These are phyloP conservation scores for Colletotrichum brevisporum DNA, from an alignment of 2,329 filamentous ascomycete genomes.

Conservation along the genomic window DNA sequence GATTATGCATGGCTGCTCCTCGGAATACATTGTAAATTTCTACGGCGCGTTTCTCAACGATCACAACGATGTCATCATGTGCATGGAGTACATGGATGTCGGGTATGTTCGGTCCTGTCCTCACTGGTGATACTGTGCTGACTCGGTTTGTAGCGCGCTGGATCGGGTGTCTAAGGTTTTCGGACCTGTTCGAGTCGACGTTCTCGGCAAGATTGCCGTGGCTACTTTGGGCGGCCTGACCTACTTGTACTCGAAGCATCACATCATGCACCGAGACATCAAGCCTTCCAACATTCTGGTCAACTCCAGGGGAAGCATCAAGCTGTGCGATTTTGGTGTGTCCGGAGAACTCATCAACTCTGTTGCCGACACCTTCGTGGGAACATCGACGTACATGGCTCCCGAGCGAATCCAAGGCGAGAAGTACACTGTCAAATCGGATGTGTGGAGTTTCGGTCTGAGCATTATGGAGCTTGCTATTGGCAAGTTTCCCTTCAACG, in stretches of 20 bases:
- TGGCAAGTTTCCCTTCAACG: slow-evolving; percentile 94
- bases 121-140: slow-evolving; percentile 28
- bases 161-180: slow-evolving; percentile 96
- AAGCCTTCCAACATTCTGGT: slow-evolving; percentile 98
- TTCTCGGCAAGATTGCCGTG: slow-evolving; percentile 97
- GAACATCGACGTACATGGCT: slow-evolving; percentile 99
- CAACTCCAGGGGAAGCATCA: slow-evolving; percentile 94
- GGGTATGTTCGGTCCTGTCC: slow-evolving; percentile 74
- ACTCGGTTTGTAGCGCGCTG: slow-evolving; percentile 75
- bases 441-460: slow-evolving; percentile 98
- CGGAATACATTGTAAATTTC: slow-evolving; percentile 96
- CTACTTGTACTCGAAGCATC: slow-evolving; percentile 94
- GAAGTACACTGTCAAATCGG: slow-evolving; percentile 97
- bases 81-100: slow-evolving; percentile 99
- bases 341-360: slow-evolving; percentile 98
- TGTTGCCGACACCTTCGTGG: slow-evolving; percentile 97
- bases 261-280: slow-evolving; percentile 99
- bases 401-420: slow-evolving; percentile 97
- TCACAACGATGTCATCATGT: slow-evolving; percentile 98
- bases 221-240: slow-evolving; percentile 93
- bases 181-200: slow-evolving; percentile 94
- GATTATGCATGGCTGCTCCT: slow-evolving; percentile 98
- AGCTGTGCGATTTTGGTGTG: slow-evolving; percentile 99
- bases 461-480: slow-evolving; percentile 98
- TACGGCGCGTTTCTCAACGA: slow-evolving; percentile 98